A percentile compares a stretch with the other conserved stretches of the same genome.
phyloP scores from a whole-genome alignment of 2,329 filamentous ascomycete species.

The Aureobasidium sp. region DNA sequence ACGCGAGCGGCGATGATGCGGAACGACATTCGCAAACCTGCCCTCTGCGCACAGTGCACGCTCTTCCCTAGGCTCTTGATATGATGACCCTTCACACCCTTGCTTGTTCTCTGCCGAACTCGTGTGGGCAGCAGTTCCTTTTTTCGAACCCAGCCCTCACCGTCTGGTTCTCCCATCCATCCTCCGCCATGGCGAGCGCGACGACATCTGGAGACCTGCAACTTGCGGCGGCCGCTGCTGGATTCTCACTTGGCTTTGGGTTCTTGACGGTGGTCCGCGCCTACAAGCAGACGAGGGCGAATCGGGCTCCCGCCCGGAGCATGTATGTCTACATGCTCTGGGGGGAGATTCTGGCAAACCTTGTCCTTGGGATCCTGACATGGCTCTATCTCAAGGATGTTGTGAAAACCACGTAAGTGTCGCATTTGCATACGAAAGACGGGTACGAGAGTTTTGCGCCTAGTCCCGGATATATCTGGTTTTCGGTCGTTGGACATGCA shows the following conservation, averaged over 20 bases:
- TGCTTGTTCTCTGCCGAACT: background rate
- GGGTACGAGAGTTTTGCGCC: background rate
- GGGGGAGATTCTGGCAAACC: constrained; percentile 33
- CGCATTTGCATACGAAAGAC: background rate
- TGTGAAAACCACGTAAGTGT: constrained; percentile 5
- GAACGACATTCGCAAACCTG: background rate
- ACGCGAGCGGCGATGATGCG: background rate
- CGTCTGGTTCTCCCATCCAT: background rate
- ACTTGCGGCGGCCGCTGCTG: constrained; percentile 17
- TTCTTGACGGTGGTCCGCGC: constrained; percentile 33
- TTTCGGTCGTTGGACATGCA: background rate
- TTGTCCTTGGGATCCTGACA: constrained; percentile 35
- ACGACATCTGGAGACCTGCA: constrained; percentile 13
- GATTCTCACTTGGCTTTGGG: constrained; percentile 36
- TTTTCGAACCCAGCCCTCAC: background rate
- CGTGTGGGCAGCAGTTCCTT: background rate
- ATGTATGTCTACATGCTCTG: constrained; percentile 38
- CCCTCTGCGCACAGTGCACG: constrained; percentile 8
- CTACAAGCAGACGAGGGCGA: constrained; percentile 25
- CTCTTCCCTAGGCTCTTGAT: background rate
- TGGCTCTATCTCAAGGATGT: constrained; percentile 25
- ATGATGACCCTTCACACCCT: background rate
- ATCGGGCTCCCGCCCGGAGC: background rate
- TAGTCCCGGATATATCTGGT: background rate
- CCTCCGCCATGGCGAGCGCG: background rate